phyloP scores from a whole-genome alignment of 2,329 filamentous ascomycete species.

The Xylaria sp. region DNA sequence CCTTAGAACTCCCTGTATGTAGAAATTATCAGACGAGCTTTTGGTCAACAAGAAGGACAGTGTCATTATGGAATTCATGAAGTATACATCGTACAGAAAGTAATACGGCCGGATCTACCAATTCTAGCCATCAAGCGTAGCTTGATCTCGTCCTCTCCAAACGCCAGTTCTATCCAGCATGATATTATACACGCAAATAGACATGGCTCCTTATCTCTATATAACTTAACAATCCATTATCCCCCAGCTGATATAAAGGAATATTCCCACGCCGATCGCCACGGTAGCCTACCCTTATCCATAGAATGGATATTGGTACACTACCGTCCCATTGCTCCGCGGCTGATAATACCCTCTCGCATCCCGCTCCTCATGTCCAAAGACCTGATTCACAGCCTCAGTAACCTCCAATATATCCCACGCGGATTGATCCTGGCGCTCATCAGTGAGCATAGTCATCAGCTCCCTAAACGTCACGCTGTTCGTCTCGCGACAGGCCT shows the following conservation, averaged over 20 bases:
- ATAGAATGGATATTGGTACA: constrained; percentile 15
- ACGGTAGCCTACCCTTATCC: neutral
- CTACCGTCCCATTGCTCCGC: neutral
- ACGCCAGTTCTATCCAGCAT: neutral
- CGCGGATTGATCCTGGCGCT: neutral
- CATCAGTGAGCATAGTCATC: neutral
- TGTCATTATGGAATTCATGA: neutral
- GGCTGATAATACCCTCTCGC: neutral
- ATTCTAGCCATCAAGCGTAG: neutral
- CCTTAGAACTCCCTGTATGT: neutral
- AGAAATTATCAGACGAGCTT: neutral
- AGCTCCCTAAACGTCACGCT: neutral
- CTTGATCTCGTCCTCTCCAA: too few species aligned
- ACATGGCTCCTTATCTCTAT: too few species aligned
- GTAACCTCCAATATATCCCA: neutral
- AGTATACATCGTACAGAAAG: neutral
- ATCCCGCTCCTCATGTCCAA: neutral
- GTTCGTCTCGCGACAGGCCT: constrained; percentile 1
- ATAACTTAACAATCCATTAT: too few species aligned
- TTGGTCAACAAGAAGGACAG: neutral
- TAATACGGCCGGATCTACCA: neutral
- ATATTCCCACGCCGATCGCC: too few species aligned
- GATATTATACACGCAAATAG: neutral
- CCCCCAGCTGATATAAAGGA: too few species aligned
- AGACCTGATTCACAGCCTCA: neutral